A percentile compares a stretch with the other conserved stretches of the same genome.
These are phyloP conservation scores for Tetracladium setigerum DNA, from an alignment of 495 filamentous ascomycete species.

Conservation along the genomic window DNA sequence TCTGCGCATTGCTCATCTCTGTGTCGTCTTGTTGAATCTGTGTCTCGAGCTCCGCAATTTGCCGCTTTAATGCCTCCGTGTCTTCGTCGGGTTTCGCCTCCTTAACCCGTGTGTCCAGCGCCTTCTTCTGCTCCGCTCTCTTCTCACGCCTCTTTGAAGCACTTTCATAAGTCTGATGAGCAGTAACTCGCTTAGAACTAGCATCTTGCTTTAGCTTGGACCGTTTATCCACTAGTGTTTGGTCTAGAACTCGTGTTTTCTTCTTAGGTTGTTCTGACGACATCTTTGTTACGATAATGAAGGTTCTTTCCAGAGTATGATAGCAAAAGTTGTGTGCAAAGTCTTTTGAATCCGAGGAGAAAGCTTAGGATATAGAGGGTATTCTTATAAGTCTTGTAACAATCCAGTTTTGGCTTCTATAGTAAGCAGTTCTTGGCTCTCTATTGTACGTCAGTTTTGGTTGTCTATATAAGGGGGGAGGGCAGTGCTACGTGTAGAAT, in stretches of 20 bases:
- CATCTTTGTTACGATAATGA: background rate
- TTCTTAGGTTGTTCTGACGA: background rate
- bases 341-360: background rate
- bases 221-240: background rate
- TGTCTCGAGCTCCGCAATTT: background rate
- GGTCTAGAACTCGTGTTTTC: background rate
- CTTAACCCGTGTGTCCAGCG: background rate
- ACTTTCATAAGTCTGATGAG: background rate
- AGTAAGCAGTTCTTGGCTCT: conserved; percentile 1
- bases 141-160: background rate
- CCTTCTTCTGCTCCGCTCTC: background rate
- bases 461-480: conserved; percentile 3
- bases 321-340: background rate
- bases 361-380: background rate
- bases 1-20: background rate
- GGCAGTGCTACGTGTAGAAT: background rate
- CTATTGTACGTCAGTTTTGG: conserved; percentile 6
- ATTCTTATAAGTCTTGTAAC: conserved; percentile 4
- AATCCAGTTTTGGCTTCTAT: conserved; percentile 1
- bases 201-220: background rate
- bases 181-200: background rate
- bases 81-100: conserved; percentile 1
- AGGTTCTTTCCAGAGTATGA: background rate
- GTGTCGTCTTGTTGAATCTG: conserved; percentile 1
- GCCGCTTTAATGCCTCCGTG: background rate